Conservation (phyloP, 208 protist genomes). For the Crithidia acanthocephali region DNA sequence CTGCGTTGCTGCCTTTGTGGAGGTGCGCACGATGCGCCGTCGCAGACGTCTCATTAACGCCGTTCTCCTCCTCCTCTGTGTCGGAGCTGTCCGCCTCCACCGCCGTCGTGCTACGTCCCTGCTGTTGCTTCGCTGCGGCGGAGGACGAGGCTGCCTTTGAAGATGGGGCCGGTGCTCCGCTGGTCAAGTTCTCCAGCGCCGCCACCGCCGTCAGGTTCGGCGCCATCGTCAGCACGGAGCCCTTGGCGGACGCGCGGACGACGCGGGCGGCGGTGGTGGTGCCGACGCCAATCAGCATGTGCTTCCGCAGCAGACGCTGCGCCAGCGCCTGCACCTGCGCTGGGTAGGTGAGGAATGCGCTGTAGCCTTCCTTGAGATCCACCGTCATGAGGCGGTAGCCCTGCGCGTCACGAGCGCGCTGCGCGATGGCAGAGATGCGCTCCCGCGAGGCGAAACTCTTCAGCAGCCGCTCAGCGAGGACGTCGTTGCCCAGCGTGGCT, state of each 20-base stretch:
- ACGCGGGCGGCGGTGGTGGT: slow-evolving; percentile 71
- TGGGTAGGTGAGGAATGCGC: slow-evolving; percentile 58
- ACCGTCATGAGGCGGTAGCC: slow-evolving; percentile 80
- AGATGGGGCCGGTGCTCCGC: neutral
- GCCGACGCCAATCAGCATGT: slow-evolving; percentile 78
- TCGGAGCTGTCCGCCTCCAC: neutral
- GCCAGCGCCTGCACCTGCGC: slow-evolving; percentile 51
- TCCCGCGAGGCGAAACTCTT: slow-evolving; percentile 63
- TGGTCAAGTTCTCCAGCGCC: slow-evolving; percentile 52
- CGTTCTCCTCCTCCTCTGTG: too few relatives aligned
- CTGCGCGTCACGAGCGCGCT: slow-evolving; percentile 63
- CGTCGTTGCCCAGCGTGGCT: slow-evolving; percentile 71
- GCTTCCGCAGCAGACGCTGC: slow-evolving; percentile 75
- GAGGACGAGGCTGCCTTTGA: neutral
- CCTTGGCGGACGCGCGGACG: slow-evolving; percentile 55
- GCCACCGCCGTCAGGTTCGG: slow-evolving; percentile 75
- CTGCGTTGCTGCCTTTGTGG: slow-evolving; percentile 8
- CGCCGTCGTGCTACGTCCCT: too few relatives aligned
- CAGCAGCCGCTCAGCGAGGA: slow-evolving; percentile 67
- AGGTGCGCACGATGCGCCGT: neutral
- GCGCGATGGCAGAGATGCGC: slow-evolving; percentile 50
- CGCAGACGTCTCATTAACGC: slow-evolving; percentile 1
- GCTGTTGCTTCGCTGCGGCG: neutral
- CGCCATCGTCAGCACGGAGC: slow-evolving; percentile 59
- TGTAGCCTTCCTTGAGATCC: slow-evolving; percentile 63